A percentile compares a stretch with the other conserved stretches of the same genome.
Conservation (phyloP, 1,139 yeast species). For the Scheffersomyces segobiensis region DNA sequence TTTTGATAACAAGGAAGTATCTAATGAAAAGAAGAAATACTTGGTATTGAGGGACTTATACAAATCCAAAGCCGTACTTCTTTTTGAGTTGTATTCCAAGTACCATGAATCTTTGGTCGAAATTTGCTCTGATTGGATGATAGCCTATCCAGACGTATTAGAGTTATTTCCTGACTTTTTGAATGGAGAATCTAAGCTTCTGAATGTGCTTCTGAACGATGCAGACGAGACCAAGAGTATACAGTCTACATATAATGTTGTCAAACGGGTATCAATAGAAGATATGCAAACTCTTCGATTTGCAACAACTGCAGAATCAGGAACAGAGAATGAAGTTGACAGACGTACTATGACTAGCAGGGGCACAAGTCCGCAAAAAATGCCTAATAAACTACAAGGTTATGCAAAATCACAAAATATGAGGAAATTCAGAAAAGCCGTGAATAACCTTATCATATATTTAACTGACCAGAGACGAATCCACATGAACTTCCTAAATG, state of each 20-base stretch:
- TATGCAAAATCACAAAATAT: slow-evolving; percentile 22
- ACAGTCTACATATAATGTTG: slow-evolving; percentile 15
- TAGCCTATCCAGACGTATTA: slow-evolving; percentile 36
- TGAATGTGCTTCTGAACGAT: slow-evolving; percentile 7
- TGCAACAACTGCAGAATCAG: slow-evolving; percentile 26
- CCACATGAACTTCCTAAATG: slow-evolving; percentile 37
- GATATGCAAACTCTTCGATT: slow-evolving; percentile 24
- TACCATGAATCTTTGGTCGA: slow-evolving; percentile 45
- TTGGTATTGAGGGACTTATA: slow-evolving; percentile 34
- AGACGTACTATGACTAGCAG: slow-evolving; percentile 6
- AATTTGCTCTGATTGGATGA: slow-evolving; percentile 45
- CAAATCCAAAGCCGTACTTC: slow-evolving; percentile 30
- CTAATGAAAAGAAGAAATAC: slow-evolving; percentile 29
- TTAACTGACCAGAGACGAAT: slow-evolving; percentile 57
- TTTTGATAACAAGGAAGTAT: slow-evolving; percentile 19
- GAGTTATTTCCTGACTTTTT: slow-evolving; percentile 42
- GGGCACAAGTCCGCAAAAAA: slow-evolving; percentile 2
- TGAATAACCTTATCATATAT: slow-evolving; percentile 55
- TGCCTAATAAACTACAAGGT: slow-evolving; percentile 1
- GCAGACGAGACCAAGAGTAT: slow-evolving; percentile 14
- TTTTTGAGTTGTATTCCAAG: slow-evolving; percentile 36
- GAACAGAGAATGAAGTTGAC: slow-evolving; percentile 24
- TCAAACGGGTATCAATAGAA: slow-evolving; percentile 19
- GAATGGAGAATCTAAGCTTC: slow-evolving; percentile 22
- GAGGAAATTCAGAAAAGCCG: slow-evolving; percentile 40